Evolutionary conservation across 768 basidiomycete species (phyloP).

Genomic region (Kwoniella botswanensis): DNA sequence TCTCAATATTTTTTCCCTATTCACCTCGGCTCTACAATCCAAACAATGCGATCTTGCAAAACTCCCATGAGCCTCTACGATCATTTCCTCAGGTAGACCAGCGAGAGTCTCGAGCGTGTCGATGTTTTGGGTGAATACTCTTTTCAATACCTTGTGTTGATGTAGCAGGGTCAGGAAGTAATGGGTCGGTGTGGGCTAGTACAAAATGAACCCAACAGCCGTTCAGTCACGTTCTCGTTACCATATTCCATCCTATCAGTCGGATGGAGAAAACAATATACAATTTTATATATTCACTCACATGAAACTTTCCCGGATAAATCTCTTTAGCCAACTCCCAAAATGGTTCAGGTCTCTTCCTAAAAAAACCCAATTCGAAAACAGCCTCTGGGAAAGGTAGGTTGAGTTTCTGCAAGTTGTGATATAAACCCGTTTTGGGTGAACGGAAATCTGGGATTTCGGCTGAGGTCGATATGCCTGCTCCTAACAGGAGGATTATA

Average conservation of each 20-base stretch:
- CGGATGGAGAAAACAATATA: too few species aligned
- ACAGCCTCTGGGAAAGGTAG: conserved; percentile 91
- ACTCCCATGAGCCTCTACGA: conserved; percentile 95
- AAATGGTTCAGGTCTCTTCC: conserved; percentile 71
- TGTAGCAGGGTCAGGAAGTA: conserved; percentile 84
- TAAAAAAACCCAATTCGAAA: conserved; percentile 88
- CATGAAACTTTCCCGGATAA: conserved; percentile 73
- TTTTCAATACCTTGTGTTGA: conserved; percentile 69
- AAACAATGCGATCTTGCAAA: conserved; percentile 88
- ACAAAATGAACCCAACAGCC: conserved; percentile 43
- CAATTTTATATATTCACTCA: conserved; percentile 13
- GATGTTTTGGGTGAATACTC: conserved; percentile 61
- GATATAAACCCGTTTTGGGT: conserved; percentile 72
- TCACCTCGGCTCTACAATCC: conserved; percentile 68
- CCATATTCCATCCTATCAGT: too few species aligned
- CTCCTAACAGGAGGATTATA: conserved; percentile 45
- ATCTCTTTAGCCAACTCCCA: conserved; percentile 92
- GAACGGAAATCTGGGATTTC: conserved; percentile 79
- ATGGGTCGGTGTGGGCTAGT: conserved; percentile 82
- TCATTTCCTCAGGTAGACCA: conserved; percentile 72
- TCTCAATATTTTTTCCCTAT: conserved; percentile 70
- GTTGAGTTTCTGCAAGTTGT: conserved; percentile 59
- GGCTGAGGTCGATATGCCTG: conserved; percentile 52
- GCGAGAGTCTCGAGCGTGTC: conserved; percentile 88
- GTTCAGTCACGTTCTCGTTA: neutral